Evolutionary conservation across 805 yeast species (phyloP).

Genomic region (Candida gorgasii): DNA sequence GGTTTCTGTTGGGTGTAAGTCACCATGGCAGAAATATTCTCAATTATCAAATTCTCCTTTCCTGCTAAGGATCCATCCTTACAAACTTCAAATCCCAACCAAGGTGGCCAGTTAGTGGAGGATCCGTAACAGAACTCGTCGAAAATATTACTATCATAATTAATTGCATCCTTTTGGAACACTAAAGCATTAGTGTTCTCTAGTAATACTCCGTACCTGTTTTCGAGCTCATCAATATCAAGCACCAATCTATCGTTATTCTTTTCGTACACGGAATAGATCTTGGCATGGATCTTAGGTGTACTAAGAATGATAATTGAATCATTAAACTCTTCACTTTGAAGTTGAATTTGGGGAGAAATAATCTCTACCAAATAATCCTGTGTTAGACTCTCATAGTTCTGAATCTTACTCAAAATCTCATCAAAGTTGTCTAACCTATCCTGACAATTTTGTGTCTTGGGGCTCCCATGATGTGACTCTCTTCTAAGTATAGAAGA

Average conservation of each 20-base stretch:
- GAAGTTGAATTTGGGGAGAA: conserved; percentile 46
- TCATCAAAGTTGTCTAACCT: conserved; percentile 34
- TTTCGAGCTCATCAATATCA: conserved; percentile 49
- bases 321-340: conserved; percentile 41
- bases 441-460: conserved; percentile 12
- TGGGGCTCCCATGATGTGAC: not conserved
- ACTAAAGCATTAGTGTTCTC: conserved; percentile 73
- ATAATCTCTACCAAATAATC: conserved; percentile 40
- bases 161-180: conserved; percentile 50
- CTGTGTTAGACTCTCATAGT: conserved; percentile 33
- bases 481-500: conserved; percentile 20
- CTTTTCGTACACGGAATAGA: conserved; percentile 60
- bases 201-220: conserved; percentile 67
- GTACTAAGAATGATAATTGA: conserved; percentile 71
- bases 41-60: conserved; percentile 54
- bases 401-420: conserved; percentile 24
- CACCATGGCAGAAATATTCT: conserved; percentile 62
- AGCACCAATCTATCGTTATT: conserved; percentile 29
- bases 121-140: conserved; percentile 61
- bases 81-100: conserved; percentile 75
- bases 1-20: conserved; percentile 51
- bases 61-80: conserved; percentile 42
- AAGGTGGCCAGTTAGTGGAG: conserved; percentile 77
- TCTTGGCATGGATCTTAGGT: conserved; percentile 67
- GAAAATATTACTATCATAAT: conserved; percentile 20